Base-by-base conservation (phyloP, 345 rosid species). In the Populus alba region DNA sequence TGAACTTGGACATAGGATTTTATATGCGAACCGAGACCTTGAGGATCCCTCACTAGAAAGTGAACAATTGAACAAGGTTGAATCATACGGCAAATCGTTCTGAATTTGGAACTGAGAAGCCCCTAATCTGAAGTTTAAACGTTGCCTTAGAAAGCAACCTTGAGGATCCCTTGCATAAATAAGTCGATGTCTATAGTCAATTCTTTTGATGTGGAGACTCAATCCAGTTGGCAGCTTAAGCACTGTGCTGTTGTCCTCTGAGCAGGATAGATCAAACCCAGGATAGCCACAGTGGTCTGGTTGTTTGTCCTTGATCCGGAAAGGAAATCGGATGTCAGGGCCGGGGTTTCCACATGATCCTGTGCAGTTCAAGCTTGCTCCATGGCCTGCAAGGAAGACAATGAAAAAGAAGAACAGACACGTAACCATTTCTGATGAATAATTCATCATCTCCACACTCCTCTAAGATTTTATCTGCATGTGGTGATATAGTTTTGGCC, bases 181-280 rank as follows among this genome's bases (percentile, higher is more conserved):
- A 1, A 15, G 10, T 69, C 55, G 80, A 5, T 17, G 0, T 16
- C 13, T 61, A 41, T 81, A 81, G 59, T 81, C 80, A 16, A 81
- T 71, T 12, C 15, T 8, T 45, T 70, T 18, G 7, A 81, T 76
- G 10, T 25, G 27, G 16, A 81, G 3, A 11, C 70, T 71, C 18
- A 81, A 76, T 7, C 77, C 76, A 11, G 4, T 25, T n/a, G 83
- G 79, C 5, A 81, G 80, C 47, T 65, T 68, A 2, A 81, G 79
- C 1, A 81, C 27, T 4, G 83, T 76, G 29, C 76, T 49, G 20
- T 80, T 80, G 66, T 7, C 71, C 2, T 66, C 23, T 7, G 47
- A 31, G 77, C 83, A 81, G 15, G 83, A 66, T 22, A 81, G 68
- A 55, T 65, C 45, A 25, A 81, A 81, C 68, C 83, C 80, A 62